These are phyloP conservation scores for Pichia eremophila DNA, from an alignment of 805 yeast genomes.

Conservation along the genomic window DNA sequence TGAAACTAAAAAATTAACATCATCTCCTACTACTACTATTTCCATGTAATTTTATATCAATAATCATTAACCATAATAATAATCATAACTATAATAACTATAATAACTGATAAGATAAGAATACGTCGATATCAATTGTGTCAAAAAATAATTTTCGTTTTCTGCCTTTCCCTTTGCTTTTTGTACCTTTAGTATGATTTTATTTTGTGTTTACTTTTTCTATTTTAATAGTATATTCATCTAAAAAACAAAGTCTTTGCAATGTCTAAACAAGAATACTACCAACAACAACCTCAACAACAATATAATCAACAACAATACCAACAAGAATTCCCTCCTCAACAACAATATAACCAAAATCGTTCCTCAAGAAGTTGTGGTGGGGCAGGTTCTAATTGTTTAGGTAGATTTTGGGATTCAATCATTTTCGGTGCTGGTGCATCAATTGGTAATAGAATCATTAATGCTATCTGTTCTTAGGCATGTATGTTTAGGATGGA, in stretches of 20 bases:
- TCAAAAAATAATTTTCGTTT: too few relatives aligned
- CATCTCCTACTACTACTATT: not conserved
- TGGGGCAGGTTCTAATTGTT: slow-evolving; percentile 36
- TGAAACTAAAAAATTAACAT: not conserved
- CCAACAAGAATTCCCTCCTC: slow-evolving; percentile 1
- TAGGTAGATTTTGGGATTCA: slow-evolving; percentile 81
- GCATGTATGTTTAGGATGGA: too few relatives aligned
- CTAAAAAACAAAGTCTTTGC: not conserved
- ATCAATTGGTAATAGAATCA: slow-evolving; percentile 75
- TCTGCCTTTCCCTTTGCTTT: not conserved
- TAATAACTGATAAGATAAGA: too few relatives aligned
- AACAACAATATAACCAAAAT: slow-evolving; percentile 10
- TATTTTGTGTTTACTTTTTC: too few relatives aligned
- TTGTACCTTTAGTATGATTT: not conserved
- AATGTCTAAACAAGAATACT: not conserved
- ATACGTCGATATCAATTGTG: too few relatives aligned
- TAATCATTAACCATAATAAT: not conserved
- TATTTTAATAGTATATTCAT: too few relatives aligned
- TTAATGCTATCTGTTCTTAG: slow-evolving; percentile 57
- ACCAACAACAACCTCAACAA: slow-evolving; percentile 1
- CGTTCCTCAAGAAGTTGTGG: slow-evolving; percentile 14
- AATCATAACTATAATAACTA: not conserved
- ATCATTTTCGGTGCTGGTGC: slow-evolving; percentile 97
- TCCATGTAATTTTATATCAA: too few relatives aligned
- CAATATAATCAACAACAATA: slow-evolving; percentile 5